Percentiles rank a stretch among this genome's conserved stretches.
Conservation (phyloP, 2,329 filamentous ascomycete genomes). For the Dactylonectria estremocensis region DNA sequence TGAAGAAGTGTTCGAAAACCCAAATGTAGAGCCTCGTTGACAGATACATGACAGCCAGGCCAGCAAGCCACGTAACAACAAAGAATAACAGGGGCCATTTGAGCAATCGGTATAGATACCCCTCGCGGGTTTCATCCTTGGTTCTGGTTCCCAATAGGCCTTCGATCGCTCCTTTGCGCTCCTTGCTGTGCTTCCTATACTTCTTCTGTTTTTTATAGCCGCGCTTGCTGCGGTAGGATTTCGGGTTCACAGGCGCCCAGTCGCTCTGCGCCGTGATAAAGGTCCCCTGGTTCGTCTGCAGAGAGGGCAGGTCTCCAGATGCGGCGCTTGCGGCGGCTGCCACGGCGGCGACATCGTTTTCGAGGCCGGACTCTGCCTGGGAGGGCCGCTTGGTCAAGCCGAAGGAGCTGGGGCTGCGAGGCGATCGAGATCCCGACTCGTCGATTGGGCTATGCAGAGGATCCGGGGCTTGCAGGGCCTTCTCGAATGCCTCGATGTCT, state of each 20-base stretch:
- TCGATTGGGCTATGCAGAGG: constrained; percentile 76
- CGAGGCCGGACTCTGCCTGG: constrained; percentile 47
- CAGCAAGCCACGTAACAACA: constrained; percentile 84
- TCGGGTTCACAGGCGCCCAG: constrained; percentile 91
- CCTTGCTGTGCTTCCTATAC: constrained; percentile 46
- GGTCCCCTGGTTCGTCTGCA: constrained; percentile 55
- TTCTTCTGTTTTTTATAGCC: constrained; percentile 55
- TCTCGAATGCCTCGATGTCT: constrained; percentile 84
- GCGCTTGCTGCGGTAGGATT: constrained; percentile 64
- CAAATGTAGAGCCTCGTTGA: constrained; percentile 91
- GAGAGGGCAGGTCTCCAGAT: constrained; percentile 52
- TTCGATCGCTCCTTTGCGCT: constrained; percentile 57
- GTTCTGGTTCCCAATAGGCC: constrained; percentile 70
- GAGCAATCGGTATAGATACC: constrained; percentile 87
- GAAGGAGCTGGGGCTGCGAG: constrained; percentile 58
- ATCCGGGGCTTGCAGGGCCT: constrained; percentile 87
- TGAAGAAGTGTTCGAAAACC: constrained; percentile 90
- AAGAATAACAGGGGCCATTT: constrained; percentile 93
- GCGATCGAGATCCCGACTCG: constrained; percentile 60
- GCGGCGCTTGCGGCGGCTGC: constrained; percentile 58
- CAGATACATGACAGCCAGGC: constrained; percentile 81
- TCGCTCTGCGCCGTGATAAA: constrained; percentile 95
- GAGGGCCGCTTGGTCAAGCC: constrained; percentile 62
- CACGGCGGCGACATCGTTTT: constrained; percentile 55
- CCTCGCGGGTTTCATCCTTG: constrained; percentile 94